Base-by-base conservation (phyloP, 2,329 filamentous ascomycete genomes). In the Fusarium verticillioides region DNA sequence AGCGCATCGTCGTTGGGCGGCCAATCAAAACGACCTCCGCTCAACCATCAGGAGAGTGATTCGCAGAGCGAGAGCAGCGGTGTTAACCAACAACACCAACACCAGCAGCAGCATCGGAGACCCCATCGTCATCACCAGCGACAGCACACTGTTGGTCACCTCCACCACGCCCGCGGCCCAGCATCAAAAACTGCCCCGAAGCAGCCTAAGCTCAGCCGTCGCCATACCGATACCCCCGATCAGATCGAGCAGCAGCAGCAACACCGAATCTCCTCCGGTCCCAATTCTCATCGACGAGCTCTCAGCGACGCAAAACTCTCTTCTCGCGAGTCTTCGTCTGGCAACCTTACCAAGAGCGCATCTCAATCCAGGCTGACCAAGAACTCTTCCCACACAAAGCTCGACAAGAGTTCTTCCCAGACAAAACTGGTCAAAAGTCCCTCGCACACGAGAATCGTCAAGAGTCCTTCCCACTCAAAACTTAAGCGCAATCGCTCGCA, bases 11-110 rank as follows among this genome's bases (percentile, higher is more conserved):
- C 82, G 74, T 80, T 82, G 72, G 80, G 81, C 79, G 81, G 82
- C 87, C 87, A 89, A 88, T 88, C 86, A 88, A 88, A 88, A 82
- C 85, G 85, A 32, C 83, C 86, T 78, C 73, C 82, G 61, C 79
- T 81, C 78, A 78, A 72, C 75, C 80, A 81, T 66, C 80, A 79
- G 75, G 79, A 82, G 69, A 82, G 80, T 77, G 79, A 81, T 72
- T 74, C 80, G 36, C 78, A 82, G 58, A 81, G 78, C 75, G 81
- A 79, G 53, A 73, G 73, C 65, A 71, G 72, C 69, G 68, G 69
- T 54, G 79, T 76, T 60, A 78, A 80, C 37, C 78, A 78, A 69
- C 79, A 81, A 68, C 67, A 78, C 43, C 80, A 81, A 54, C 69
- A 77, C 39, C 80, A 81, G 50, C 78, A 77, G 46, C 78, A 77